These are phyloP conservation scores for Limnanthes douglasii DNA, from an alignment of 345 rosid species.

Conservation along the genomic window DNA sequence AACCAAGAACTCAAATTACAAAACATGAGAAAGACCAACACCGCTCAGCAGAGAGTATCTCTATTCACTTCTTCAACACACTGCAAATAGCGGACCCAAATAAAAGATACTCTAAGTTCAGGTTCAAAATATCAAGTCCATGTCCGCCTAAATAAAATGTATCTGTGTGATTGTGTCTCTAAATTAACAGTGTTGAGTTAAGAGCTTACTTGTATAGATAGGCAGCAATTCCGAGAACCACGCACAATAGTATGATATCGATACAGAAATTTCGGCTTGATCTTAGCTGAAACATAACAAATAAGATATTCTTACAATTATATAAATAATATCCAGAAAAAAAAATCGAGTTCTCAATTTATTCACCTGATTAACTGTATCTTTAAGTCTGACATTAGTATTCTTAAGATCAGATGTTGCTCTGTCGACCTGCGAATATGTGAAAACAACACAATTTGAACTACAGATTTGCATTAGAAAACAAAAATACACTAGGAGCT, in stretches of 20 bases:
- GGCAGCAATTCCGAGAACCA: conserved; percentile 95
- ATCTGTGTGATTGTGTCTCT: not conserved
- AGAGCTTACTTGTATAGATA: conserved; percentile 90
- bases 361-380: conserved; percentile 87
- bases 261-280: conserved; percentile 98
- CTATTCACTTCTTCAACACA: conserved; percentile 48
- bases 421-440: conserved; percentile 59
- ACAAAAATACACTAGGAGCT: too few species aligned
- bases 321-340: conserved; percentile 11
- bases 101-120: not conserved
- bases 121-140: not conserved
- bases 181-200: conserved; percentile 2
- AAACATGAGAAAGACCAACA: too few species aligned
- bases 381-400: conserved; percentile 90
- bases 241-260: conserved; percentile 72
- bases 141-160: not conserved
- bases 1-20: too few species aligned
- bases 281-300: conserved; percentile 55
- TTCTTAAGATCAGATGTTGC: conserved; percentile 91
- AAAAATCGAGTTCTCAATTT: conserved; percentile 5
- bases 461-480: too few species aligned
- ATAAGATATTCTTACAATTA: conserved; percentile 7
- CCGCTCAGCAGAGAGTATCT: too few species aligned
- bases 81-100: conserved; percentile 23
- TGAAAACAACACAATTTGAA: too few species aligned